phyloP scores from a whole-genome alignment of 495 filamentous ascomycete genomes.

The Penicillium manginii region DNA sequence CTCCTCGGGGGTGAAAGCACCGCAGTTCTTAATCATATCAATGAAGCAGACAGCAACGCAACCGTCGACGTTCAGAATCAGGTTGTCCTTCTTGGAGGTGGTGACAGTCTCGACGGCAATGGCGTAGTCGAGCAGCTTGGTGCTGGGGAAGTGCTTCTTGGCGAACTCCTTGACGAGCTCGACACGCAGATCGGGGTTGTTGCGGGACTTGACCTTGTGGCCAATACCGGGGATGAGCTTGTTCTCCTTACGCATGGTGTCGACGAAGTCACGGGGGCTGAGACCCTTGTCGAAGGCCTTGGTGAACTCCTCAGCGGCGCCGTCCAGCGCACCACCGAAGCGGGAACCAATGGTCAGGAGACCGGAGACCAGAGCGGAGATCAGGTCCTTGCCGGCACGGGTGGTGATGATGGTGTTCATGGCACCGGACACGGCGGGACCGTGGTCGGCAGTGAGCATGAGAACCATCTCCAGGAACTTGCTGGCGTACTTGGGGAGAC shows the following conservation, averaged over 20 bases:
- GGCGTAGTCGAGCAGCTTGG: conserved; percentile 97
- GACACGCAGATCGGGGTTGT: conserved; percentile 99
- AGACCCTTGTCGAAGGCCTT: conserved; percentile 97
- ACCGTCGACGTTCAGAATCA: conserved; percentile 98
- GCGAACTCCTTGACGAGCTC: conserved; percentile 99
- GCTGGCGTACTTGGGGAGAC: conserved; percentile 92
- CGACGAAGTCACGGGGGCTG: conserved; percentile 97
- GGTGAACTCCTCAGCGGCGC: conserved; percentile 97
- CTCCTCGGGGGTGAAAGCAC: conserved; percentile 77
- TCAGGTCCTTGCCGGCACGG: conserved; percentile 97
- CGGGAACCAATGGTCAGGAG: conserved; percentile 97
- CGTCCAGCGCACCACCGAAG: conserved; percentile 97
- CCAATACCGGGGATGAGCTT: conserved; percentile 99
- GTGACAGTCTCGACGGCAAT: conserved; percentile 97
- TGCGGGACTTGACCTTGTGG: conserved; percentile 98
- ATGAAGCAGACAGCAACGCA: conserved; percentile 99
- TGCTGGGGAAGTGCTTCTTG: conserved; percentile 92
- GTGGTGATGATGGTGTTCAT: conserved; percentile 99
- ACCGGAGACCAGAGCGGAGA: conserved; percentile 92
- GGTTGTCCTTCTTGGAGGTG: conserved; percentile 99
- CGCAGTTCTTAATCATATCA: conserved; percentile 95
- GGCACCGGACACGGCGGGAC: conserved; percentile 96
- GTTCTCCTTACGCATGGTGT: conserved; percentile 98
- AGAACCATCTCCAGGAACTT: conserved; percentile 99
- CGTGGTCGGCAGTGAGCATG: conserved; percentile 99